Evolutionary conservation across 176 grass and related monocot genomes (phyloP), one percentile per base, ranked within the genome.

Genomic region (Aegilops bicornis): DNA sequence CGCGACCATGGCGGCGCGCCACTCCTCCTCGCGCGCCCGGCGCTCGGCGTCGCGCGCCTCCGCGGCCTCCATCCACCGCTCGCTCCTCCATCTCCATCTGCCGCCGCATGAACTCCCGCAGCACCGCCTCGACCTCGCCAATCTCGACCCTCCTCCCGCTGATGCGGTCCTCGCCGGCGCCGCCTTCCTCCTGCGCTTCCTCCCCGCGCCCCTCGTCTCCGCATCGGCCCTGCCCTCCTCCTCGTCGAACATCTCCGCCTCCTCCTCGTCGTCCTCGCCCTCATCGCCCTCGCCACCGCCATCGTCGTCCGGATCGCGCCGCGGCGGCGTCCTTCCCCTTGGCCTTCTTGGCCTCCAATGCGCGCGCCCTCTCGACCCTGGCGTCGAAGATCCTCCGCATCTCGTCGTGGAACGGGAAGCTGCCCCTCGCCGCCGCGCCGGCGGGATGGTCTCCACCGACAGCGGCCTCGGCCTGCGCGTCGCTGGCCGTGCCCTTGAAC

Each of bases 331-430:
- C 89, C 70, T 97, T 97, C 0, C 87, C 91, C 59, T 93, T 98
- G 4, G 23, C 86, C 30, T 87, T 92, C 52, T 88, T 91, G 85
- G 84, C 87, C 10, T 90, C 89, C 70, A 89, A 88, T 65, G 72
- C 88, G 5, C 83, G 84, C 76, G 81, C 76, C 67, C 80, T 71
- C 72, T 92, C 90, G 3, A 59, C 69, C 85, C 97, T 35, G 1
- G 64, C 68, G 1, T 93, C 87, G 75, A 96, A 91, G 20, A 99
- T 99, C 59, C 62, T 32, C 84, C 89, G 39, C 97, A 94, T 69
- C 87, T 99, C 94, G 39, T 94, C 92, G 56, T 96, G 82, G 77
- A 99, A 99, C 14, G 97, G 97, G 82, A 99, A 99, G 66, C 22
- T 80, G 67, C 90, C 84, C 86, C 36, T 78, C 9, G 40, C 54